Evolutionary conservation across 2,329 filamentous ascomycete genomes (phyloP).

Genomic region (Zymoseptoria brevis): DNA sequence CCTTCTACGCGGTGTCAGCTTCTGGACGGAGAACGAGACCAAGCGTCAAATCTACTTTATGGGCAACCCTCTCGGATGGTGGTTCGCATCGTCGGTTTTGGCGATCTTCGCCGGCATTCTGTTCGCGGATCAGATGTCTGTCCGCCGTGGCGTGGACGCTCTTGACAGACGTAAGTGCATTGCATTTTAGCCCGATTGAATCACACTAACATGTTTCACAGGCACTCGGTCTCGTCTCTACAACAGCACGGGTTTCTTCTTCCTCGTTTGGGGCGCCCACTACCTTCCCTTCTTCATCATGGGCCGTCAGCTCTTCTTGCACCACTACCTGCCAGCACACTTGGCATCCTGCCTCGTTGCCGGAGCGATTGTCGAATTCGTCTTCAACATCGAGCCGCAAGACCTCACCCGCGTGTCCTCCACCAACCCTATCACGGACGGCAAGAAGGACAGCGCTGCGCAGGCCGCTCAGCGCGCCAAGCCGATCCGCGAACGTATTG

Average conservation of each 20-base stretch:
- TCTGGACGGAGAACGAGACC: constrained; percentile 97
- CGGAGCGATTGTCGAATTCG: constrained; percentile 85
- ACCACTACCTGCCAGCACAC: constrained; percentile 94
- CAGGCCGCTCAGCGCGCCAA: constrained; percentile 50
- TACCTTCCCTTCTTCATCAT: constrained; percentile 98
- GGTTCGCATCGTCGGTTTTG: constrained; percentile 84
- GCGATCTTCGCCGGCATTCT: constrained; percentile 91
- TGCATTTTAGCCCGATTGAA: neutral
- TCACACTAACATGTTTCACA: constrained; percentile 27
- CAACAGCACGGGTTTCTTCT: constrained; percentile 98
- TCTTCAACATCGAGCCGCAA: constrained; percentile 81
- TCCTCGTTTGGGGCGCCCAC: constrained; percentile 94
- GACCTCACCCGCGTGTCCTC: constrained; percentile 47
- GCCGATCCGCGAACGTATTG: constrained; percentile 74
- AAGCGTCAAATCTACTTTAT: constrained; percentile 97
- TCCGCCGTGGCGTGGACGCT: constrained; percentile 86
- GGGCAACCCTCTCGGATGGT: constrained; percentile 95
- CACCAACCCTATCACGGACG: constrained; percentile 31
- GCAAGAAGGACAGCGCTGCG: constrained; percentile 29
- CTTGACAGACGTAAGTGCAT: constrained; percentile 75
- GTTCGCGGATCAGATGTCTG: constrained; percentile 84
- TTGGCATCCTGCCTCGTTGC: constrained; percentile 84
- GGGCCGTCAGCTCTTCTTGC: constrained; percentile 94
- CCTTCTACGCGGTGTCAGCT: constrained; percentile 91
- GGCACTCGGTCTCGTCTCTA: constrained; percentile 89